Percentiles rank a stretch among this genome's conserved stretches.
These are phyloP conservation scores for Epichloe uncinata DNA, from an alignment of 2,329 filamentous ascomycete genomes.

Conservation along the genomic window DNA sequence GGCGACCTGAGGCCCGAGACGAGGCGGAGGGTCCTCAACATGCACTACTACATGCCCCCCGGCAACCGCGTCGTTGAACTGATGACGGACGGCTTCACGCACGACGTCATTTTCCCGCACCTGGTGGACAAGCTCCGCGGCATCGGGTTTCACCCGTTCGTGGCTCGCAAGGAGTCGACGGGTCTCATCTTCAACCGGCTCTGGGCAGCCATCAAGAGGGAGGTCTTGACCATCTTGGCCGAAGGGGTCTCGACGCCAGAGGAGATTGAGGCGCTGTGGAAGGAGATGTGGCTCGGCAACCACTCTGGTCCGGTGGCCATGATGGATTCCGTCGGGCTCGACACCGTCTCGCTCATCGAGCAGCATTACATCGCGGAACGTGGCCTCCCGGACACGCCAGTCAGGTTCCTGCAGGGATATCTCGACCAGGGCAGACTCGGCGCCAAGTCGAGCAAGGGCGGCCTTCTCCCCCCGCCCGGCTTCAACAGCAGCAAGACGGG, in stretches of 20 bases:
- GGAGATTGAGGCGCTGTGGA: constrained; percentile 35
- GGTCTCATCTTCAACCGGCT: constrained; percentile 43
- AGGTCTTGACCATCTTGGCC: constrained; percentile 32
- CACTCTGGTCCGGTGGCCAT: constrained; percentile 10
- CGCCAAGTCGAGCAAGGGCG: constrained; percentile 26
- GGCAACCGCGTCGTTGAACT: constrained; percentile 34
- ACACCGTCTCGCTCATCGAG: constrained; percentile 38
- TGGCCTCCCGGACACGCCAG: constrained; percentile 25
- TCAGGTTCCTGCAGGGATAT: constrained; percentile 33
- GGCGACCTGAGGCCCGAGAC: constrained; percentile 24
- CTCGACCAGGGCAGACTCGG: constrained; percentile 34
- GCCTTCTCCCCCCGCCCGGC: constrained; percentile 23
- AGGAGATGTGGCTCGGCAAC: constrained; percentile 21
- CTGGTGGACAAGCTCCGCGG: constrained; percentile 25
- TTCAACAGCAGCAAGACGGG: not conserved
- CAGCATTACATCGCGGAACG: constrained; percentile 39
- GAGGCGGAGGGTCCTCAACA: constrained; percentile 30
- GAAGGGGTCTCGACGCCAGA: constrained; percentile 35
- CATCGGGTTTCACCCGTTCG: constrained; percentile 27
- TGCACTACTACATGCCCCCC: constrained; percentile 38
- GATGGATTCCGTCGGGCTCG: constrained; percentile 38
- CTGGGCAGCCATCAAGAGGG: constrained; percentile 43
- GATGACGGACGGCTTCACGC: constrained; percentile 36
- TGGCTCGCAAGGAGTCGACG: constrained; percentile 33
- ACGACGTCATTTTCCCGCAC: constrained; percentile 29